Base-by-base conservation (phyloP, 2,329 filamentous ascomycete species). In the Fonsecaea erecta region DNA sequence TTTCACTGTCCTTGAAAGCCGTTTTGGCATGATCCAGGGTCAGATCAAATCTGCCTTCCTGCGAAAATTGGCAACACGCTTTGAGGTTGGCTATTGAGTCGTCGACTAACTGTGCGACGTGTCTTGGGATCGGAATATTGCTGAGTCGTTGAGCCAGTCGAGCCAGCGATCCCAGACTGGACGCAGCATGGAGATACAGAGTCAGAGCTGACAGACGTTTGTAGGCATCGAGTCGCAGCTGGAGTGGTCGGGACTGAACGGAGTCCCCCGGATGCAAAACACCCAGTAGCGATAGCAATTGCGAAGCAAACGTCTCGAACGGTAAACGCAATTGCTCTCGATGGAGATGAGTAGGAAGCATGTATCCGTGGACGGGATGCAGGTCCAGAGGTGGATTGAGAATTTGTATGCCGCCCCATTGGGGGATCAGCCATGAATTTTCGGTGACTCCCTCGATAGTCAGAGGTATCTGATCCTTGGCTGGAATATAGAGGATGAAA, bases 341-440 rank as follows among this genome's bases (percentile, higher is more conserved):
- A 0, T 86, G 81, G 9, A 97, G 84, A 67, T 86, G 83, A 7
- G 77, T 67, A 55, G 71, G 73, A 30, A 16, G 64, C 46, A 64
- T 40, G 3, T 59, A 43, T n/a, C 61, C 60, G 30, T 64, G 62
- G 4, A 63, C 52, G 30, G 68, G 60, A 55, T 70, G 30, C 26
- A 75, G 75, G 66, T 76, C 77, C 63, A 75, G 71, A 7, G 73
- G 70, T 34, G 82, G 80, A 71, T 90, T 90, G 57, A 96, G 81
- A 40, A 92, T 89, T 60, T 86, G 83, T 1, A 91, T 86, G 8
- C 89, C 88, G 40, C 95, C 95, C 95, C 95, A 99, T 80, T 99
- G 95, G 0, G 95, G 95, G 52, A 99, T 90, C 69, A 97, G 84
- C 94, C 94, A 98, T 67, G 92, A 93, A 9, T 88, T 92, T 7